phyloP scores from a whole-genome alignment of 257 asterid species.

The Datura wrightii region DNA sequence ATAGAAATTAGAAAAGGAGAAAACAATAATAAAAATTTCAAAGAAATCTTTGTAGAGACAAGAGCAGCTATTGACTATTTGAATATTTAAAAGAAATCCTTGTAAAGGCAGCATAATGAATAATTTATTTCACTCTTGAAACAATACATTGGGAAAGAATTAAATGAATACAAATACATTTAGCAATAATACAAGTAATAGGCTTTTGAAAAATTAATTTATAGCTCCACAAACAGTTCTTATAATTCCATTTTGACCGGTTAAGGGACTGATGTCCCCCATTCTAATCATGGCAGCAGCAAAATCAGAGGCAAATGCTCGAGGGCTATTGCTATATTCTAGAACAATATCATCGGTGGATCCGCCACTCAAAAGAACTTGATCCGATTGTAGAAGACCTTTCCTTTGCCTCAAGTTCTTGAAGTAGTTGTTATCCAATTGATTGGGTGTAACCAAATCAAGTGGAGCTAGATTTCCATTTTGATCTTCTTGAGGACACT shows the following conservation, averaged over 20 bases:
- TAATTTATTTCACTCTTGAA: neutral
- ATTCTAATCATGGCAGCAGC: slow-evolving; percentile 50
- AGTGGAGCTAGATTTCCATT: slow-evolving; percentile 44
- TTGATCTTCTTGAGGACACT: slow-evolving; percentile 34
- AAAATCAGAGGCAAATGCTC: slow-evolving; percentile 41
- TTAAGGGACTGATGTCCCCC: slow-evolving; percentile 46
- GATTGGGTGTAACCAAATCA: slow-evolving; percentile 57
- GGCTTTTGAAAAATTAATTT: slow-evolving; percentile 29
- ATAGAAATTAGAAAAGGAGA: too few species aligned
- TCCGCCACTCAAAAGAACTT: neutral
- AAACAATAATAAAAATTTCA: too few species aligned
- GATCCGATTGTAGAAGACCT: slow-evolving; percentile 57
- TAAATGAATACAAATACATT: neutral
- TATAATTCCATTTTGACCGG: slow-evolving; percentile 29
- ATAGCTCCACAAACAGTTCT: slow-evolving; percentile 39
- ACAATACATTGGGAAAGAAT: neutral
- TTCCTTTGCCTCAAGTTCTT: slow-evolving; percentile 39
- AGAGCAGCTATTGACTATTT: too few species aligned
- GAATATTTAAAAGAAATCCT: too few species aligned
- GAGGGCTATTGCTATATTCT: slow-evolving; percentile 23
- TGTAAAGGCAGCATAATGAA: neutral
- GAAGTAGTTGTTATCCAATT: slow-evolving; percentile 55
- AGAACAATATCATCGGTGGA: neutral
- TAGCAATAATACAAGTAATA: neutral
- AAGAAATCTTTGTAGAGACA: too few species aligned